phyloP scores from a whole-genome alignment of 78 protist species.

The Guillardia theta region DNA sequence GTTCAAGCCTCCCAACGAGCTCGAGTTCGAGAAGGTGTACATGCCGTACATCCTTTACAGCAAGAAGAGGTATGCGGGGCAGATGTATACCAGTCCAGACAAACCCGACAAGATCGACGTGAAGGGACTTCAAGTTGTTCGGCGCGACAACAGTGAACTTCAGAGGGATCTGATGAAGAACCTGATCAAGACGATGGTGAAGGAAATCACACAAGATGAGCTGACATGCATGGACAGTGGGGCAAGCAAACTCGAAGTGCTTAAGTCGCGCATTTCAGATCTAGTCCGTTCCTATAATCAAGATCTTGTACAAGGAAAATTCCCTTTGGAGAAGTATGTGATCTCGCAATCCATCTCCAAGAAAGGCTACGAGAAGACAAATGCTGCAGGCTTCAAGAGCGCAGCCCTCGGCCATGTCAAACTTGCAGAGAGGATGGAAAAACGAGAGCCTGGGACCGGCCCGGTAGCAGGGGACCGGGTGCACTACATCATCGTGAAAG shows the following conservation, averaged over 20 bases:
- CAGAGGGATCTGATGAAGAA: conserved; percentile 68
- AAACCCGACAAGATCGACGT: conserved; percentile 94
- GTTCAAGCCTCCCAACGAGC: conserved; percentile 91
- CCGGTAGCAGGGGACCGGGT: conserved; percentile 98
- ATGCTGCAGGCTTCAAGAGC: background rate
- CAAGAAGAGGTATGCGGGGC: conserved; percentile 99
- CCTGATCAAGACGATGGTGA: background rate
- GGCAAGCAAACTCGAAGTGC: background rate
- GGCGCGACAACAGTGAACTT: conserved; percentile 96
- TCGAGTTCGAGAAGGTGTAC: conserved; percentile 97
- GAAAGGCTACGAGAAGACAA: conserved; percentile 28
- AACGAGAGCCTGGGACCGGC: conserved; percentile 90
- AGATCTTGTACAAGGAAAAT: conserved; percentile 81
- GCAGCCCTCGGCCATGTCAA: conserved; percentile 92
- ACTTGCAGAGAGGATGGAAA: conserved; percentile 94
- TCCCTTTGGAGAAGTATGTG: conserved; percentile 81
- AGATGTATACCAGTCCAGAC: conserved; percentile 83
- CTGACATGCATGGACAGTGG: background rate
- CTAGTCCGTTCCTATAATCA: conserved; percentile 69
- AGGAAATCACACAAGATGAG: conserved; percentile 52
- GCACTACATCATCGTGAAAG: conserved; percentile 67
- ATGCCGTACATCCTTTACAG: conserved; percentile 95
- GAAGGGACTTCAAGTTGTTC: conserved; percentile 92
- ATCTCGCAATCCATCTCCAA: conserved; percentile 21
- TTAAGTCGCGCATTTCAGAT: background rate